Evolutionary conservation across 176 grass and related monocot genomes (phyloP).

Genomic region (Oryza coarctata): DNA sequence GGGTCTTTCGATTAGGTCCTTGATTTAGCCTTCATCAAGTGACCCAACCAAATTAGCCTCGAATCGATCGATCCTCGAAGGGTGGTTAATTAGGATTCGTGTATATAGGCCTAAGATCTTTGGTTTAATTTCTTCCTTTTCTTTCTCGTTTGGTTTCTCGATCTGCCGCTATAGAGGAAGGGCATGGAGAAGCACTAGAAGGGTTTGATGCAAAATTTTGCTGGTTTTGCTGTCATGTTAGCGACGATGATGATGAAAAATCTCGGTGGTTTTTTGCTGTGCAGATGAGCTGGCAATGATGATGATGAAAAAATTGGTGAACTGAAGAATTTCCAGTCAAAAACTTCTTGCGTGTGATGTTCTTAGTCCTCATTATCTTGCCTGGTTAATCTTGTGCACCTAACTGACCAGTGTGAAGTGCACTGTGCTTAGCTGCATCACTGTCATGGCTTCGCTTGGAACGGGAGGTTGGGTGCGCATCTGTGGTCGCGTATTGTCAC

Average conservation of each 20-base stretch:
- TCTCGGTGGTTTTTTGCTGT: slow-evolving; percentile 2
- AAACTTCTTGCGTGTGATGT: neutral
- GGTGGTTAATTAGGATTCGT: slow-evolving; percentile 32
- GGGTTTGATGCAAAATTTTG: slow-evolving; percentile 41
- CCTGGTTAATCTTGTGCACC: neutral
- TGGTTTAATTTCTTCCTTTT: neutral
- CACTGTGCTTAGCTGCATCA: neutral
- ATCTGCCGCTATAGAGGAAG: slow-evolving; percentile 36
- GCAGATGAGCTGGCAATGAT: slow-evolving; percentile 3
- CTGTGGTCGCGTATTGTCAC: neutral
- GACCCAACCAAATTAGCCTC: neutral
- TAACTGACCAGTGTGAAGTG: neutral
- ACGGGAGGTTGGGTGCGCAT: neutral
- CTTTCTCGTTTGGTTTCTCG: slow-evolving; percentile 19
- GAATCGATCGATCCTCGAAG: slow-evolving; percentile 6
- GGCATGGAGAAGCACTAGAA: neutral
- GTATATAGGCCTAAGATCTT: slow-evolving; percentile 38
- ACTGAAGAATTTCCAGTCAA: neutral
- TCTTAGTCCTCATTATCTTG: neutral
- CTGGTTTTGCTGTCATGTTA: neutral
- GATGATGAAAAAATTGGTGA: slow-evolving; percentile 38
- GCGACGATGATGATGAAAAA: slow-evolving; percentile 29
- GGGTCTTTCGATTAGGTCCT: slow-evolving; percentile 40
- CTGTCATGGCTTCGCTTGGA: slow-evolving; percentile 32
- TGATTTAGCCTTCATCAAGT: slow-evolving; percentile 11